Base-by-base conservation (phyloP, 1,284 basidiomycete genomes). In the Naganishia sp. region DNA sequence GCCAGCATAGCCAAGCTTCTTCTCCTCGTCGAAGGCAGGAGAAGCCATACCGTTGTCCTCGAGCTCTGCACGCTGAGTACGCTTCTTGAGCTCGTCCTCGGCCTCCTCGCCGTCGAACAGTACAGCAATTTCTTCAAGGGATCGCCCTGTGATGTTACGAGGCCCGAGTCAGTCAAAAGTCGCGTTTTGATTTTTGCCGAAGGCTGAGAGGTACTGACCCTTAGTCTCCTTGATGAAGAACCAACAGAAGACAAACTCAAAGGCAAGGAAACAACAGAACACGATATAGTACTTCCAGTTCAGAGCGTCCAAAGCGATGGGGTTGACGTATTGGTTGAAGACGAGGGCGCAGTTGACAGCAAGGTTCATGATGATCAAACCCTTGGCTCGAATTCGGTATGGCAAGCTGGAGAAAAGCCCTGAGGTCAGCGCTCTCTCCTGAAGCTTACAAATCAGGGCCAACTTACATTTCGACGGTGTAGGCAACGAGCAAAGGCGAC, bases 371-470 rank as follows among this genome's bases (percentile, higher is more conserved):
- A 90, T 75, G 70, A 84, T 88, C 80, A 90, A 85, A 65, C 89
- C 89, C 82, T 90, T 90, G 55, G 90, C 88, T 74, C 89, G 88
- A 61, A 90, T 81, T 28, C 80, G 77, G 80, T 82, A 89, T 4
- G 88, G 88, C 44, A 89, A 77, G 77, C 89, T 89, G 75, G 21
- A 33, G 33, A 45, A 1, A 31, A 21, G 46, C 31, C 4, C 18
- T n/a, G 23, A 46, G 16, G 31, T 56, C 18, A 56, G 33, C 36
- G 6, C 28, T n/a, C 6, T 48, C 9, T 10, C 15, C 33, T 7
- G 2, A 18, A 13, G 57, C n/a, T 5, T 13, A 18, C n/a, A 6
- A 15, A 31, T 5, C 48, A 6, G 28, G 6, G 7, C 13, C 10
- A 18, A 54, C 61, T 63, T 18, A 64, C 61, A 69, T 69, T 48